phyloP scores from a whole-genome alignment of 1,139 yeast genomes.

The Saccharomyces hybrid region DNA sequence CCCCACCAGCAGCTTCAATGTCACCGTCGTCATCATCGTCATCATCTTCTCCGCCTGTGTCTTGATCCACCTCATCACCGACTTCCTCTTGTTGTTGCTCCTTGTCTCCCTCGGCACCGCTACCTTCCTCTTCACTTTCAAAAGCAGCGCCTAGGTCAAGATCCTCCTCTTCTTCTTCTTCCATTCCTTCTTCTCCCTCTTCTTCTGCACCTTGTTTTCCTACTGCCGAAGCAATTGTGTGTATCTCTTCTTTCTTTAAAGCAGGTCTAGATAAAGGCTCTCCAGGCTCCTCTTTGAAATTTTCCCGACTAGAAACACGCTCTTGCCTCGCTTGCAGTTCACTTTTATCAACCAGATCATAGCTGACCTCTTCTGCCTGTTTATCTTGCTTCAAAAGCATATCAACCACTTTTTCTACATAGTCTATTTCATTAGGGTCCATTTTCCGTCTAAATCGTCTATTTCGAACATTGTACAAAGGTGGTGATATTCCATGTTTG shows the following conservation, averaged over 20 bases:
- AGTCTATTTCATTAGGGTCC: constrained; percentile 47
- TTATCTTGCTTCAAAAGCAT: constrained; percentile 69
- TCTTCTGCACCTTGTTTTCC: constrained; percentile 26
- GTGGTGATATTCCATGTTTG: constrained; percentile 79
- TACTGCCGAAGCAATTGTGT: constrained; percentile 4
- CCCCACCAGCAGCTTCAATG: constrained; percentile 47
- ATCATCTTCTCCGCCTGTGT: constrained; percentile 37
- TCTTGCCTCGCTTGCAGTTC: constrained; percentile 13
- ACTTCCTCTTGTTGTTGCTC: constrained; percentile 10
- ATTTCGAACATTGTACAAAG: constrained; percentile 51
- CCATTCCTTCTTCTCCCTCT: constrained; percentile 15
- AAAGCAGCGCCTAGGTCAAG: constrained; percentile 36
- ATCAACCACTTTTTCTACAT: constrained; percentile 71
- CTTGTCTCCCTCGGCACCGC: constrained; percentile 24
- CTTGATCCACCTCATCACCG: constrained; percentile 29
- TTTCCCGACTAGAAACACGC: not conserved
- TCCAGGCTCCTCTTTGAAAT: constrained; percentile 9
- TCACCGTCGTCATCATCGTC: constrained; percentile 47
- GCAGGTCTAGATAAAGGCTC: constrained; percentile 4
- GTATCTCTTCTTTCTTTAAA: constrained; percentile 6
- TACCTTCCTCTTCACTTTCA: constrained; percentile 32
- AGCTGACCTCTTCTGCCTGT: constrained; percentile 74
- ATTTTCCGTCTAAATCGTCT: constrained; percentile 49
- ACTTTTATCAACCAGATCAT: constrained; percentile 59
- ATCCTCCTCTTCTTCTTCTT: constrained; percentile 35